Percentiles rank a stretch among this genome's conserved stretches.
Conservation (phyloP, 805 yeast species). For the Blastobotrys attinorum region DNA sequence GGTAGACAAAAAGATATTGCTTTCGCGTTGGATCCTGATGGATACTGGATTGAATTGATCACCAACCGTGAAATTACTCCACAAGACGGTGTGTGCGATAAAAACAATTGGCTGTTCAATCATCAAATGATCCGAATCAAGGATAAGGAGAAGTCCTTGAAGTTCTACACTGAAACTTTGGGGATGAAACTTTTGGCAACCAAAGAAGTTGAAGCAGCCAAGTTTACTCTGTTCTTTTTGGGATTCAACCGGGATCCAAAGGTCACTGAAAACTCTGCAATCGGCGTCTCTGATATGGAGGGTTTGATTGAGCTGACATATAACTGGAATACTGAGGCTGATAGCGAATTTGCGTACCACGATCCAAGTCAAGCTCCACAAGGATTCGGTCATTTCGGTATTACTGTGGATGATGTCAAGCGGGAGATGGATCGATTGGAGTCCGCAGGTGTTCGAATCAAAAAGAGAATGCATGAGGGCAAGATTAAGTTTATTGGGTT, state of each 20-base stretch:
- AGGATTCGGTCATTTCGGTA: conserved; percentile 84
- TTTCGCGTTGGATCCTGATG: conserved; percentile 90
- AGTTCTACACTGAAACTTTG: conserved; percentile 68
- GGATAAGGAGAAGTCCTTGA: conserved; percentile 68
- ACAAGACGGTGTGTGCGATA: conserved; percentile 6
- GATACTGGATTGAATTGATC: conserved; percentile 92
- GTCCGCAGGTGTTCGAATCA: conserved; percentile 39
- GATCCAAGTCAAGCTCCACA: conserved; percentile 70
- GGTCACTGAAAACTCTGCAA: conserved; percentile 36
- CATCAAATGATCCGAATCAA: conserved; percentile 91
- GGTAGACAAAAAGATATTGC: conserved; percentile 94
- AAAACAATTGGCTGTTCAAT: conserved; percentile 43
- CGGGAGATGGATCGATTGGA: conserved; percentile 44
- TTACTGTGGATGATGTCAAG: conserved; percentile 53
- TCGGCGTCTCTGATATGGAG: conserved; percentile 37
- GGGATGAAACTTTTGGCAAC: conserved; percentile 71
- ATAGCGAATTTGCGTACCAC: conserved; percentile 68
- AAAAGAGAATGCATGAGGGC: conserved; percentile 35
- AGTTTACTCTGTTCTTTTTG: conserved; percentile 80
- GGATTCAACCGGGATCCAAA: conserved; percentile 51
- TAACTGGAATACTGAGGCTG: conserved; percentile 91
- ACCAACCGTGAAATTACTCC: conserved; percentile 44
- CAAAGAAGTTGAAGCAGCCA: conserved; percentile 53
- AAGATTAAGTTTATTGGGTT: conserved; percentile 63
- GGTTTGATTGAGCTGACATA: conserved; percentile 84